A percentile compares a stretch with the other conserved stretches of the same genome.
Conservation (phyloP, 2,329 filamentous ascomycete genomes). For the Aspergillus flavus region DNA sequence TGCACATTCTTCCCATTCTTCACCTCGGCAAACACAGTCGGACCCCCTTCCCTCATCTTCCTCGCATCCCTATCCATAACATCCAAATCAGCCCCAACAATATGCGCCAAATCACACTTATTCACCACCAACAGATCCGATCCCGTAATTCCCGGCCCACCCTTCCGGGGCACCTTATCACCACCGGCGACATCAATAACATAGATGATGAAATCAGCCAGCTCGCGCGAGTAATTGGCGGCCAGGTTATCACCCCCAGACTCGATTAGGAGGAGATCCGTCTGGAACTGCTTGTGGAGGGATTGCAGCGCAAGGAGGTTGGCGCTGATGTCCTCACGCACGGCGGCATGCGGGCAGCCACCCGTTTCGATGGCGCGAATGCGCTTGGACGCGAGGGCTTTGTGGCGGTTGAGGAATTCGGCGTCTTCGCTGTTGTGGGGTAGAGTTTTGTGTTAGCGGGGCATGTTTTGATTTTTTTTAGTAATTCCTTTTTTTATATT, state of each 20-base stretch:
- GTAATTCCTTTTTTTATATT: background rate
- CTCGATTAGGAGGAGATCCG: slow-evolving; percentile 90
- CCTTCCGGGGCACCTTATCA: slow-evolving; percentile 95
- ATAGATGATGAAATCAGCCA: slow-evolving; percentile 98
- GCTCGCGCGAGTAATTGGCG: slow-evolving; percentile 91
- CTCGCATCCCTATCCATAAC: slow-evolving; percentile 95
- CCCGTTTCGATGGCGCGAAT: slow-evolving; percentile 98
- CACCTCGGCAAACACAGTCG: slow-evolving; percentile 96
- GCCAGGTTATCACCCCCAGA: slow-evolving; percentile 95
- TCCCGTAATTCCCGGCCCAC: slow-evolving; percentile 95
- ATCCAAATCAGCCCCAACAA: slow-evolving; percentile 82
- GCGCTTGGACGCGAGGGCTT: slow-evolving; percentile 76
- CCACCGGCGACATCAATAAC: slow-evolving; percentile 96
- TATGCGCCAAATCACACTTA: slow-evolving; percentile 92
- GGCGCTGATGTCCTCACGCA: slow-evolving; percentile 92
- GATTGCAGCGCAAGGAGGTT: slow-evolving; percentile 93
- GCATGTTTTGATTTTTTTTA: background rate
- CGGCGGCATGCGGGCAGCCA: slow-evolving; percentile 93
- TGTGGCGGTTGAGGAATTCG: slow-evolving; percentile 89
- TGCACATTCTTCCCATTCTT: slow-evolving; percentile 85
- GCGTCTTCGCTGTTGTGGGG: slow-evolving; percentile 72
- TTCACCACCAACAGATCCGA: slow-evolving; percentile 93
- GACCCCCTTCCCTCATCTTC: slow-evolving; percentile 93
- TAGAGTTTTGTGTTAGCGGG: background rate
- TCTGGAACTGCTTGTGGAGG: slow-evolving; percentile 75